Base-by-base conservation (phyloP, 306 rosid species). In the Mucuna pruriens region DNA sequence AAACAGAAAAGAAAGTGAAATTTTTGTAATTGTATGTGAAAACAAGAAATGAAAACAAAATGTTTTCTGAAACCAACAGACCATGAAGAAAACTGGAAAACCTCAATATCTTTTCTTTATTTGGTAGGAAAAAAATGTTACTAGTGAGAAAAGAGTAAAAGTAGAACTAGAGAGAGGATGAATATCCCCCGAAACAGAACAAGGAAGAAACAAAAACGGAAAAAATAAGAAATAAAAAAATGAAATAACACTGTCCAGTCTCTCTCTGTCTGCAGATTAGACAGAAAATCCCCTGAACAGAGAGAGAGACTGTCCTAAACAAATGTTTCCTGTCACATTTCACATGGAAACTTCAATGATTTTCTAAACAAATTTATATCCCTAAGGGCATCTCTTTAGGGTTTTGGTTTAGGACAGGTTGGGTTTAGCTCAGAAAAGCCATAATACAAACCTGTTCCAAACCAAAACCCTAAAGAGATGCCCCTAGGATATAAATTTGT, bases 371-470 rank as follows among this genome's bases (percentile, higher is more conserved):
- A 58, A 71, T 62, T 64, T 34, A 44, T 26, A 76, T 77, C 74
- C n/a, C 78, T n/a, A 62, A 77, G 4, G 49, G 22, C 22, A 38
- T 57, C 55, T 68, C 77, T 69, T n/a, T 36, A 10, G 65, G 33
- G 57, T 44, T 75, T 65, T 54, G 17, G 69, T 64, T 81, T 70
- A 57, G 52, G 70, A 44, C 68, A 8, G 42, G 51, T 77, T 77
- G n/a, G n/a, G n/a, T n/a, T n/a, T n/a, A 66, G 42, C 76, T 75
- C 71, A 12, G 11, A 55, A 31, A 75, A 75, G 33, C 54, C 54
- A 63, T 15, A 31, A 77, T 77, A 77, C 22, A 7, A 77, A 77
- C 51, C 42, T 8, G 68, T 44, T 62, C 52, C 46, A 70, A 81
- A 64, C 69, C 17, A 54, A 65, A 75, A 44, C 57, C 33, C 65